Evolutionary conservation across 2,329 filamentous ascomycete genomes (phyloP), one percentile per base, ranked within the genome.

Genomic region (Xylaria sp.): DNA sequence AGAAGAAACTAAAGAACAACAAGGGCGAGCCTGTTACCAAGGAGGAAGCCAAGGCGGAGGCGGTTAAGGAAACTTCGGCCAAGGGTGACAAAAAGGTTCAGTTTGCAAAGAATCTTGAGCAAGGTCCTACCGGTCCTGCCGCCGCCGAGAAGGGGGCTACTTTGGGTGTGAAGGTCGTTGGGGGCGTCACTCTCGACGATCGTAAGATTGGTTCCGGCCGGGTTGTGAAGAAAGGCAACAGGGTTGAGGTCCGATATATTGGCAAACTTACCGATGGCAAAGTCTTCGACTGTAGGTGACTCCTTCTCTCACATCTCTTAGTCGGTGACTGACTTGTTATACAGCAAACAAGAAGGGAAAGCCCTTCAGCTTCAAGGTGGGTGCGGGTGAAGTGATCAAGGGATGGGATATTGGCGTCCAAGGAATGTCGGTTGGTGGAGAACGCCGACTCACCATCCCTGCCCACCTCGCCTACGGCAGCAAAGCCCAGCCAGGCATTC

Each of bases 1-100:
- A 92, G 77, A 98, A 99, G 91, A 97, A 97, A 88, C 88, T 95
- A 73, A 97, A 97, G 90, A 97, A 97, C 88, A 98, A 98, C 87
- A 93, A 97, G 80, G 96, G 95, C 74, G 92, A 97, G 80, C 90
- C 96, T 68, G 89, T 92, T 68, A 83, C 86, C 60, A 88, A 90
- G 75, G 83, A 87, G 72, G 83, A 87, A 74, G 83, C 87, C 74
- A 89, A 90, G 80, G 84, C 88, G 69, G 85, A 86, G 65, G 83
- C 83, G 63, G 82, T 81, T 70, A 84, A 85, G 74, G 81, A 83
- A 28, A 71, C 77, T 49, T 71, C 80, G 13, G 74, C 79, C 70
- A 89, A 89, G 86, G 84, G 86, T 66, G 92, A 92, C 81, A 97
- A 97, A 89, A 98, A 97, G 87, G 96, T 99, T 70, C 93, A 97